Evolutionary conservation across 225 moss, liverwort and hornwort species (phyloP).

Genomic region (Bryoerythrophyllum caledonicum): DNA sequence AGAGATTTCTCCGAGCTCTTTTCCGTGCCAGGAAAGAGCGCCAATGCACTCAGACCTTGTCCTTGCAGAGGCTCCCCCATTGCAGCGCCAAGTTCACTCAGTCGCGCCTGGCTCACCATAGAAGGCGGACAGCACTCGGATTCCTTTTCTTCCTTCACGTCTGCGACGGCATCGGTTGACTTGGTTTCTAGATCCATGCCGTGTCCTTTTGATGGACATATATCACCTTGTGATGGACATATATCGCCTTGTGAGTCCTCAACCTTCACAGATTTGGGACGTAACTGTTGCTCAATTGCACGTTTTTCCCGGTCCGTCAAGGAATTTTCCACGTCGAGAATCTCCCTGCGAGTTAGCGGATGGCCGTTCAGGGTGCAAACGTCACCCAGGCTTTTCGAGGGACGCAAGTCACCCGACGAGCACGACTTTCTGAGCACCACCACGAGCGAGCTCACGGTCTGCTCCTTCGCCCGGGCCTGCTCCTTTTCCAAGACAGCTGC

Average conservation of each 20-base stretch:
- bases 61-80: conserved; percentile 3
- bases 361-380: conserved; percentile 28
- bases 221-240: conserved; percentile 7
- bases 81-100: not conserved
- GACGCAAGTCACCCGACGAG: conserved; percentile 35
- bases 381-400: conserved; percentile 33
- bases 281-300: conserved; percentile 15
- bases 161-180: not conserved
- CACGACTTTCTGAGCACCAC: conserved; percentile 30
- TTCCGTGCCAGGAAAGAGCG: conserved; percentile 3
- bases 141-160: conserved; percentile 11
- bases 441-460: conserved; percentile 7
- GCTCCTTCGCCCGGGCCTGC: conserved; percentile 2
- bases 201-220: not conserved
- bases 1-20: conserved; percentile 6
- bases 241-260: conserved; percentile 7
- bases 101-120: conserved; percentile 14
- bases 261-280: not conserved
- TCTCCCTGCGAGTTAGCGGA: conserved; percentile 7
- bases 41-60: conserved; percentile 29
- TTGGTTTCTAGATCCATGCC: not conserved
- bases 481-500: conserved; percentile 6
- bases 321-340: not conserved
- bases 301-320: conserved; percentile 19
- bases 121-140: conserved; percentile 27